Evolutionary conservation across 2,329 filamentous ascomycete genomes (phyloP), one percentile per base, ranked within the genome.

Genomic region (Pyrenochaeta sp.): DNA sequence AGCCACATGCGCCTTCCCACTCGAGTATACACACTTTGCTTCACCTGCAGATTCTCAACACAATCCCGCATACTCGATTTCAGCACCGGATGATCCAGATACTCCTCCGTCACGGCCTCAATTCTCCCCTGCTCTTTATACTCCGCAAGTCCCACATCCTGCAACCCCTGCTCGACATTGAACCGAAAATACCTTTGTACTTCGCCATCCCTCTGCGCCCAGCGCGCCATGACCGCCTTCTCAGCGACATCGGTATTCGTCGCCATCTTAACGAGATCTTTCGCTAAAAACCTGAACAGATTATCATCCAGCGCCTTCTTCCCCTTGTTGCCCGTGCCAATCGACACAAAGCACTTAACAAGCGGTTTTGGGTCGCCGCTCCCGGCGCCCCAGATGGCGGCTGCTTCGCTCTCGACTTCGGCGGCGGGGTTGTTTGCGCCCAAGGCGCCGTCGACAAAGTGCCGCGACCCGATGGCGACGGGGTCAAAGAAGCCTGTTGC

Each of bases 391-490:
- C 49, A 48, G 37, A 55, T 40, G 14, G 53, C 39, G 1, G 32
- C 30, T 2, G 53, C 24, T 50, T 78, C 66, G 11, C 61, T 65
- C 67, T 68, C 74, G 1, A 78, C 51, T 15, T 67, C 48, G 7
- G 60, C 48, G 7, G 75, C 58, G 1, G 77, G 78, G 41, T 80
- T 81, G 53, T 80, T 81, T 2, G 44, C 44, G 10, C 44, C 41
- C 3, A 50, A 9, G 3, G 32, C 47, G 7, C 74, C 77, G 48
- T 80, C 77, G 10, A 75, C 61, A 41, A 74, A 79, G 0, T 28
- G 28, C 22, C 58, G 41, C 3, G 45, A 46, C 1, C 67, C 69
- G 21, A 81, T 67, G 1, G 44, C 26, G 21, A 80, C 71, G 0
- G 71, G 44, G 6, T 58, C 47, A 19, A 66, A 68, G 34, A 64